These are phyloP conservation scores for Pleoardoris graminearum DNA, from an alignment of 2,329 filamentous ascomycete species.

Conservation along the genomic window DNA sequence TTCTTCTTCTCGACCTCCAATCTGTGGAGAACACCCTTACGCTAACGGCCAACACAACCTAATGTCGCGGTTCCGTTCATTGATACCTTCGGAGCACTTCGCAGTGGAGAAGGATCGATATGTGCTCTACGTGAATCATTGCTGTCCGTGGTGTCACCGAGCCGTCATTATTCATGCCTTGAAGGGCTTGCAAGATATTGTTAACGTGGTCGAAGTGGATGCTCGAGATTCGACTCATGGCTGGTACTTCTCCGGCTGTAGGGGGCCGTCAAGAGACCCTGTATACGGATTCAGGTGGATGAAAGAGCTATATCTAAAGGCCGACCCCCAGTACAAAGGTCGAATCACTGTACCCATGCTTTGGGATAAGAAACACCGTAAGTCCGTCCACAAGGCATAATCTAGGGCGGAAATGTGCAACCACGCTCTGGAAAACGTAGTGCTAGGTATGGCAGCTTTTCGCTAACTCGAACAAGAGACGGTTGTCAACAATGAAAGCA, in stretches of 20 bases:
- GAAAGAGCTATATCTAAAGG: slow-evolving; percentile 72
- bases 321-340: slow-evolving; percentile 55
- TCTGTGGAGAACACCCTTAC: slow-evolving; percentile 23
- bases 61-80: slow-evolving; percentile 60
- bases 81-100: slow-evolving; percentile 59
- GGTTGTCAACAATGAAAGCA: slow-evolving; percentile 43
- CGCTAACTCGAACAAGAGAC: slow-evolving; percentile 26
- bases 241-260: slow-evolving; percentile 38
- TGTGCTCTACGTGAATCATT: slow-evolving; percentile 62
- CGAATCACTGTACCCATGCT: slow-evolving; percentile 83
- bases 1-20: background rate
- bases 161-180: slow-evolving; percentile 52
- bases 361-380: slow-evolving; percentile 65
- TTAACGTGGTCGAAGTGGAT: slow-evolving; percentile 54
- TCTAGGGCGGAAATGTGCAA: no score
- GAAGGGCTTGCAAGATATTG: slow-evolving; percentile 53
- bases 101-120: slow-evolving; percentile 64
- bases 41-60: slow-evolving; percentile 58
- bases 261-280: slow-evolving; percentile 34
- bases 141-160: slow-evolving; percentile 66
- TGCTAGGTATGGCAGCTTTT: background rate
- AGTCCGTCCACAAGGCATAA: background rate
- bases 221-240: slow-evolving; percentile 31
- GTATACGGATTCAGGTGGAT: slow-evolving; percentile 37
- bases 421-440: no score